Evolutionary conservation across 441 rosid genomes (phyloP), one percentile per base, ranked within the genome.

Genomic region (Aquilaria agallochum): DNA sequence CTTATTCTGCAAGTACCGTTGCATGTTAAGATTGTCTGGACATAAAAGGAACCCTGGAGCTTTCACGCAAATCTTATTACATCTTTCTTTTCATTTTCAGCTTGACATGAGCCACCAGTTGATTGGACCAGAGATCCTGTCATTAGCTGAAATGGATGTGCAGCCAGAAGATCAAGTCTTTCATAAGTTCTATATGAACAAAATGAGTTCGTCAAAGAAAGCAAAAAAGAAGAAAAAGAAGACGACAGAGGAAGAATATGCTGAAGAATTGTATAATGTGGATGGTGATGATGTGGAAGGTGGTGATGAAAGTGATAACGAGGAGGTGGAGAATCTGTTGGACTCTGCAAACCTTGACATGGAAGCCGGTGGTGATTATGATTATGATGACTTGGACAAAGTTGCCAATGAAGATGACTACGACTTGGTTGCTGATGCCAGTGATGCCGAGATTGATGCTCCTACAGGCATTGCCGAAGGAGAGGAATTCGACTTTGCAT

Each of bases 151-250:
- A 78, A 70, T 65, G 56, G 96, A 94, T 40, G 97, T 94, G 8
- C 81, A 91, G 55, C 97, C 98, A 0, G 98, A 94, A 76, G 98
- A 93, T 74, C 69, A 87, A 2, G 93, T 90, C 54, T 90, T 90
- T 74, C 97, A 90, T 80, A 93, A 83, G 70, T 93, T 93, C 34
- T 93, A 93, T 56, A 55, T 80, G 82, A 88, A 90, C 63, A 94
- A 90, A 74, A 79, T 84, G 95, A 85, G 71, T 45, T 72, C 86
- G 49, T 64, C 90, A 1, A 85, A 79, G 68, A 78, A 72, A 56
- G 74, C 86, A n/a, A 93, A 86, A 82, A 88, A 84, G 78, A 85
- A 87, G 84, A 88, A 89, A 60, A 87, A 88, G 92, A 90, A 87
- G 90, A 80, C 75, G 72, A 62, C 53, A 53, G 75, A 84, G 9